phyloP scores from a whole-genome alignment of 2,329 filamentous ascomycete genomes.

The Fusarium sp. region DNA sequence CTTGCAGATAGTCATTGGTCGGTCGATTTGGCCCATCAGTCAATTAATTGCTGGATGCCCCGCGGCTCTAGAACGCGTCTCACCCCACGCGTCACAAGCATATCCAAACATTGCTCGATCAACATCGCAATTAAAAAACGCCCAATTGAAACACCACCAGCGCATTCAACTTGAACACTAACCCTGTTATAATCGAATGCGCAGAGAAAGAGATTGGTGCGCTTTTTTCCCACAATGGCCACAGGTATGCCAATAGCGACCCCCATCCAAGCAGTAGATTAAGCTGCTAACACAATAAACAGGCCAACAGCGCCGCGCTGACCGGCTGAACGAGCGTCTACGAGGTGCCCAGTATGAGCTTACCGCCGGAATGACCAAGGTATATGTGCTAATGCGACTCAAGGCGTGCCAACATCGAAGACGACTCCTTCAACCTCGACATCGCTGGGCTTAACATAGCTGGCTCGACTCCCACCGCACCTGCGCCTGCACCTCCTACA shows the following conservation, averaged over 20 bases:
- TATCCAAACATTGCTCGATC: slow-evolving; percentile 37
- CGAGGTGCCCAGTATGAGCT: slow-evolving; percentile 69
- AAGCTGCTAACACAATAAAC: slow-evolving; percentile 2
- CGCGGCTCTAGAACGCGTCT: slow-evolving; percentile 41
- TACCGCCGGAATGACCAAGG: accelerated
- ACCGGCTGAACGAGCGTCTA: slow-evolving; percentile 72
- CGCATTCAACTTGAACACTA: not conserved
- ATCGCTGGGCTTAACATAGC: slow-evolving; percentile 55
- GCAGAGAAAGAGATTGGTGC: not conserved
- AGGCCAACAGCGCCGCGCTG: slow-evolving; percentile 64
- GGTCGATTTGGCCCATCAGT: not conserved
- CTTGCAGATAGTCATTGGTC: not conserved
- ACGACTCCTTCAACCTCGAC: slow-evolving; percentile 68
- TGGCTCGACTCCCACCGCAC: slow-evolving; percentile 36
- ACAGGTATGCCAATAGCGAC: slow-evolving; percentile 43
- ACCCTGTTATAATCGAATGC: slow-evolving; percentile 4
- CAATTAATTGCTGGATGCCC: slow-evolving; percentile 31
- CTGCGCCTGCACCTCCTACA: slow-evolving; percentile 36
- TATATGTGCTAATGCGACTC: not conserved
- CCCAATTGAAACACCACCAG: not conserved
- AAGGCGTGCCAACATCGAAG: slow-evolving; percentile 67
- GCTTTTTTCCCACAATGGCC: slow-evolving; percentile 45
- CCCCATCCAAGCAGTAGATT: not conserved
- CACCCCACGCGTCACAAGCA: slow-evolving; percentile 36
- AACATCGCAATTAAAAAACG: slow-evolving; percentile 27